A percentile compares a stretch with the other conserved stretches of the same genome.
Evolutionary conservation across 2,329 filamentous ascomycete species (phyloP).

Genomic region (Westerdykella sp.): DNA sequence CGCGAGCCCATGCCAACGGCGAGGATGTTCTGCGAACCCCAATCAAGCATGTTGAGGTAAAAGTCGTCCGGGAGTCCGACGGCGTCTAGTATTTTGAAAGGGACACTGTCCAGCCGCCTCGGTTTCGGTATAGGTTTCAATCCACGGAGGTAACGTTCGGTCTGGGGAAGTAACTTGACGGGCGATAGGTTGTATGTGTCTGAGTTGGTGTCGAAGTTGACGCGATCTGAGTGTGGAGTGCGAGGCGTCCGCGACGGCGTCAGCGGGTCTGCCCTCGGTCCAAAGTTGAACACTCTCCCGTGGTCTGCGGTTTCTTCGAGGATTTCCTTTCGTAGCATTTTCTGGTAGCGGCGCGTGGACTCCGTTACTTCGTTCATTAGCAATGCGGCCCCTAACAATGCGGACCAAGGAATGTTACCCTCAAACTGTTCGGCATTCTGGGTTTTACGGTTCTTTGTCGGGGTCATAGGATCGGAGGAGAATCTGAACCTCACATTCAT

Average conservation of each 20-base stretch:
- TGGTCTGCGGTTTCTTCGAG: too few species aligned
- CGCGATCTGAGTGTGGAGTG: slow-evolving; percentile 63
- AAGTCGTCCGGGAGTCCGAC: slow-evolving; percentile 96
- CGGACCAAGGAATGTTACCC: too few species aligned
- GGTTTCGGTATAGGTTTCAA: slow-evolving; percentile 84
- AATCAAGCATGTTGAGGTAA: slow-evolving; percentile 94
- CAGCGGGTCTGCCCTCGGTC: not conserved
- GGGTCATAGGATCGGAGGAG: slow-evolving; percentile 62
- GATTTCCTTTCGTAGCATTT: too few species aligned
- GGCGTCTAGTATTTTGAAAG: slow-evolving; percentile 95
- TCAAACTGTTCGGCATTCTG: too few species aligned
- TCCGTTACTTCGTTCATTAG: too few species aligned
- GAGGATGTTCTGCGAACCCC: slow-evolving; percentile 90
- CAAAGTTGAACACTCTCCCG: too few species aligned
- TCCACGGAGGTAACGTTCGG: slow-evolving; percentile 58
- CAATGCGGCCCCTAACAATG: too few species aligned
- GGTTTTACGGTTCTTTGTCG: too few species aligned
- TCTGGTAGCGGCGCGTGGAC: too few species aligned
- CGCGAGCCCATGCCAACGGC: slow-evolving; percentile 88
- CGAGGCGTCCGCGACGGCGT: slow-evolving; percentile 87
- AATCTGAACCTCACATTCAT: slow-evolving; percentile 88
- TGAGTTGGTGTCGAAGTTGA: slow-evolving; percentile 81
- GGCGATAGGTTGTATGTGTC: slow-evolving; percentile 95
- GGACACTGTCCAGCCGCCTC: slow-evolving; percentile 87
- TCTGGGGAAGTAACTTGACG: slow-evolving; percentile 82